Evolutionary conservation across 1,284 basidiomycete genomes (phyloP).

Genomic region (Heterobasidion irregulare): DNA sequence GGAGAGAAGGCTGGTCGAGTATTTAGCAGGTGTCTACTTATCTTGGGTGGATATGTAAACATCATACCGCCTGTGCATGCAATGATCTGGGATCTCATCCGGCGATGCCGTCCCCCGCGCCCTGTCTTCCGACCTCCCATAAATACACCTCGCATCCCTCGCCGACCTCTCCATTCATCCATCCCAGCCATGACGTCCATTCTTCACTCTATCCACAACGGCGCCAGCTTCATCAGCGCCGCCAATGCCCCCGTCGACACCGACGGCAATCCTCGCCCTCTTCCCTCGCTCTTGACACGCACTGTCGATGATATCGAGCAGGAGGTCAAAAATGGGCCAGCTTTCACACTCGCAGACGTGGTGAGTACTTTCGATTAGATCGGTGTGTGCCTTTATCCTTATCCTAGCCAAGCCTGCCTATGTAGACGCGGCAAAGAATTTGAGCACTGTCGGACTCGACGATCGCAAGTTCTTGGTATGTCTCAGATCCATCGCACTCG

Average conservation of each 20-base stretch:
- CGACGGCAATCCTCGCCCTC: conserved; percentile 6
- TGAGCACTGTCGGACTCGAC: conserved; percentile 41
- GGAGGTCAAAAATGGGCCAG: conserved; percentile 4
- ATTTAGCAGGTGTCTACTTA: not conserved
- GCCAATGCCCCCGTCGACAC: conserved; percentile 6
- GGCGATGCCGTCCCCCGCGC: not conserved
- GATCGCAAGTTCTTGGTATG: conserved; percentile 49
- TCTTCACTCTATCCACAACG: not conserved
- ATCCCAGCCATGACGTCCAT: not conserved
- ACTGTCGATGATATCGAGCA: conserved; percentile 7
- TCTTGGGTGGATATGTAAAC: not conserved
- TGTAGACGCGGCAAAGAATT: conserved; percentile 38
- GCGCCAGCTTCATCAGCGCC: not conserved
- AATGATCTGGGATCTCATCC: not conserved
- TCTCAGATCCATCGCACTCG: not conserved
- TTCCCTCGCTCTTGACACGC: conserved; percentile 3
- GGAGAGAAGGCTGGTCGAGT: not conserved
- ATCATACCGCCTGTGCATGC: not conserved
- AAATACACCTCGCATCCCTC: not conserved
- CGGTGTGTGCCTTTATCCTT: not conserved
- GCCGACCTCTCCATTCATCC: not conserved
- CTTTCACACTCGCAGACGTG: conserved; percentile 8
- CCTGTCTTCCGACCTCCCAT: not conserved
- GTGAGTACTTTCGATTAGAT: conserved; percentile 4
- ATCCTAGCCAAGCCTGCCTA: conserved; percentile 26